Evolutionary conservation across 306 rosid species (phyloP).

Genomic region (Cucurbita pepo): DNA sequence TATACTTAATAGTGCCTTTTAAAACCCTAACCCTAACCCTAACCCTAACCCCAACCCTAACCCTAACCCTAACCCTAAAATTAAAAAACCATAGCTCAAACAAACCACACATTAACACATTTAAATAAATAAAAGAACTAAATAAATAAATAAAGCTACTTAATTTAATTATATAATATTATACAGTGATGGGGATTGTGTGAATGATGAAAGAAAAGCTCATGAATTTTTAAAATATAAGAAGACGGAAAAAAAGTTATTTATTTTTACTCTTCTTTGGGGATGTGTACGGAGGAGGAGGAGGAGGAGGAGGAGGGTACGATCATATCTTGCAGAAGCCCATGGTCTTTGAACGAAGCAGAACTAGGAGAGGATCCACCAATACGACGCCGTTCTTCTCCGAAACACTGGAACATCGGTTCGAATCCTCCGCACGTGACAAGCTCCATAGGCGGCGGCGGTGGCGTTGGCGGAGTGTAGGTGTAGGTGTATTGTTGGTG

Average conservation of each 20-base stretch:
- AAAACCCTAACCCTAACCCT: too few relatives aligned
- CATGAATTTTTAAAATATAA: neutral
- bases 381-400: neutral
- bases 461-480: neutral
- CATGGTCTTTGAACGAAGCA: neutral
- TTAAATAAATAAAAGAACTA: too few relatives aligned
- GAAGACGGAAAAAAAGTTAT: neutral
- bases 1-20: neutral
- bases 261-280: neutral
- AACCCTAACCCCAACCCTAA: too few relatives aligned
- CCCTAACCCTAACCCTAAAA: conserved; percentile 5
- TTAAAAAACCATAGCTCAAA: neutral
- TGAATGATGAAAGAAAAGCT: neutral
- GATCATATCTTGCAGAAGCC: conserved; percentile 3
- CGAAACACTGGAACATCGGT: neutral
- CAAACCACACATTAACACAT: neutral
- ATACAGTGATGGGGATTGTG: neutral
- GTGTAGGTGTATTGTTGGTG: neutral
- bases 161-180: neutral
- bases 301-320: neutral
- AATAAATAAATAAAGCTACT: too few relatives aligned
- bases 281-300: neutral
- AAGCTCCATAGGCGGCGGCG: neutral
- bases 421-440: neutral
- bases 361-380: neutral